These are phyloP conservation scores for Smallanthus sonchifolius DNA, from an alignment of 129 eudicot species.

Conservation along the genomic window DNA sequence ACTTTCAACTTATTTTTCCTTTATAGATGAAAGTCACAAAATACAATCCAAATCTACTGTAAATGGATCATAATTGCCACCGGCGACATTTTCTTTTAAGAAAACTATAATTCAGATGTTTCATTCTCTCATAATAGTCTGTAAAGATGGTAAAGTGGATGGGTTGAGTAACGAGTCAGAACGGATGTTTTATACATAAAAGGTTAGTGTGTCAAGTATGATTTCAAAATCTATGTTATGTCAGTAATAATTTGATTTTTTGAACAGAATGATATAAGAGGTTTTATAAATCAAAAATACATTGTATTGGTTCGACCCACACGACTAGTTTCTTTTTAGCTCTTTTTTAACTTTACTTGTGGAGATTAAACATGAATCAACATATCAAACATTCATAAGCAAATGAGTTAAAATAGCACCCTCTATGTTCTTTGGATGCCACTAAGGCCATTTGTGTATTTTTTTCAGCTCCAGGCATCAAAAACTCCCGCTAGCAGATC, in stretches of 20 bases:
- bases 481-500: slow-evolving; percentile 45
- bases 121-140: neutral
- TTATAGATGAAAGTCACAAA: too few species aligned
- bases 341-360: neutral
- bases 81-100: neutral
- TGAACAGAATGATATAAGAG: neutral
- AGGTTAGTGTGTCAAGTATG: neutral
- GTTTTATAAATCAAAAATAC: neutral
- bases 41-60: too few species aligned
- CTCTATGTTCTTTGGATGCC: neutral
- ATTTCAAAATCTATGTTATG: neutral
- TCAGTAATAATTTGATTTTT: neutral
- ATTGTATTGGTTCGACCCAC: neutral
- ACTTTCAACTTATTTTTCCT: neutral
- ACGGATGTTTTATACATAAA: too few species aligned
- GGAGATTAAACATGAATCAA: neutral
- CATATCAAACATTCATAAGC: neutral
- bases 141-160: neutral
- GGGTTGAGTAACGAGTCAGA: neutral
- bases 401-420: neutral
- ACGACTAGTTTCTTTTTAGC: neutral
- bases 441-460: neutral
- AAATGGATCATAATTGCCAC: neutral
- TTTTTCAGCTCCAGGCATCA: slow-evolving; percentile 53
- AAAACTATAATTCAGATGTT: neutral